Base-by-base conservation (phyloP, 768 basidiomycete species). In the Fibroporia radiculosa region DNA sequence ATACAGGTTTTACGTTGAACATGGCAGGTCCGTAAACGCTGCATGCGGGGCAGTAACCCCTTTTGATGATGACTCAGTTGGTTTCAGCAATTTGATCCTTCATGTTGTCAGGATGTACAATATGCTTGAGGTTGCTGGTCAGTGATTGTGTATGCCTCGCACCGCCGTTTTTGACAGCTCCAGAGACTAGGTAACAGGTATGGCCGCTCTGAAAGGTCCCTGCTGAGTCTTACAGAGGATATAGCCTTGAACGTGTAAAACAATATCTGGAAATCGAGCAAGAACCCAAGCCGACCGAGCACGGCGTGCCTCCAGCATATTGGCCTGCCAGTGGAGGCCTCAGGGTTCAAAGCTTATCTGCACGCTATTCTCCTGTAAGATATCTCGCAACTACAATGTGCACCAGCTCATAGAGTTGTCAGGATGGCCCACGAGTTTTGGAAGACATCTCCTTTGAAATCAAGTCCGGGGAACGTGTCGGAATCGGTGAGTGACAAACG, bases 251-350 rank as follows among this genome's bases (percentile, higher is more conserved):
- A 56, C 67, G 77, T 31, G 67, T 80, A 37, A 64, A 72, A 43
- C 71, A 71, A 28, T 80, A 78, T 54, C 56, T 78, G 24, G 62
- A 66, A 16, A 73, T 77, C 35, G 75, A 77, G 42, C 73, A 75
- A 45, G 78, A 80, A 56, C 65, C 66, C 0, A 58, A 62, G 44
- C 50, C 67, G 1, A 64, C 63, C 2, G 50, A 60, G 32, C 50
- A 61, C 5, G 70, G 70, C 3, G 56, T 67, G n/a, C 78, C 78
- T 2, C 77, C 78, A 7, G 78, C 78, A 0, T 72, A 77, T 43
- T 81, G 78, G 78, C 78, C 78, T 4, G 65, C 77, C 1, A 72
- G 72, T n/a, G 78, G 78, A 1, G 58, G 65, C 5, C 57, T 80
- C 24, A 52, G 56, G 3, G 69, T 75, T 1, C 71, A 78, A 47